Evolutionary conservation across 2,329 filamentous ascomycete genomes (phyloP).

Genomic region (Neonectria magnoliae): DNA sequence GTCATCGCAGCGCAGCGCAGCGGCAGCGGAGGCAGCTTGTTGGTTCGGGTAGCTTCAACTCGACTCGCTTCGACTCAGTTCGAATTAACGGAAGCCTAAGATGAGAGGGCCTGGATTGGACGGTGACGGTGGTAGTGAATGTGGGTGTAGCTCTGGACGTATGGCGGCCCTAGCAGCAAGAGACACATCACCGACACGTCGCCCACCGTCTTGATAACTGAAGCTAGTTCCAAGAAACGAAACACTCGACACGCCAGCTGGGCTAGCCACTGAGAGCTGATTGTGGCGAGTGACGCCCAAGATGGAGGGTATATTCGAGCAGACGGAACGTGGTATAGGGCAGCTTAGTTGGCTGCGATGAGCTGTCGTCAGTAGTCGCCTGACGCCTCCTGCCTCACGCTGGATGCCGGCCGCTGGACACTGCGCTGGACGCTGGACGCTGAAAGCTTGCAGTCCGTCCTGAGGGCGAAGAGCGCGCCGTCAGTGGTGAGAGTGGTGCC

Average conservation of each 20-base stretch:
- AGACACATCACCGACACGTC: constrained; percentile 27
- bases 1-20: constrained; percentile 23
- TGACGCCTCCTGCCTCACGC: constrained; percentile 4
- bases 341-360: constrained; percentile 12
- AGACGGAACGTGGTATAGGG: constrained; percentile 13
- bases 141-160: constrained; percentile 12
- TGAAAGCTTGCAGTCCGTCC: constrained; percentile 3
- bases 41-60: constrained; percentile 13
- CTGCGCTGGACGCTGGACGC: neutral
- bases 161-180: constrained; percentile 10
- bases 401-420: neutral
- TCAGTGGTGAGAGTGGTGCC: constrained; percentile 16
- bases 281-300: constrained; percentile 4
- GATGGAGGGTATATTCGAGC: constrained; percentile 23
- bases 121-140: constrained; percentile 21
- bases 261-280: constrained; percentile 11
- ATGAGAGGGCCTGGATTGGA: constrained; percentile 22
- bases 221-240: constrained; percentile 22
- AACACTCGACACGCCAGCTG: constrained; percentile 12
- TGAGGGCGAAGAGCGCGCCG: constrained; percentile 27
- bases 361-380: constrained; percentile 24
- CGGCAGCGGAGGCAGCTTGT: constrained; percentile 15
- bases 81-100: constrained; percentile 18
- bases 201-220: constrained; percentile 12
- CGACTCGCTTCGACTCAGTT: constrained; percentile 16